These are phyloP conservation scores for Xylariaceae sp. DNA, from an alignment of 2,329 filamentous ascomycete genomes.

Conservation along the genomic window DNA sequence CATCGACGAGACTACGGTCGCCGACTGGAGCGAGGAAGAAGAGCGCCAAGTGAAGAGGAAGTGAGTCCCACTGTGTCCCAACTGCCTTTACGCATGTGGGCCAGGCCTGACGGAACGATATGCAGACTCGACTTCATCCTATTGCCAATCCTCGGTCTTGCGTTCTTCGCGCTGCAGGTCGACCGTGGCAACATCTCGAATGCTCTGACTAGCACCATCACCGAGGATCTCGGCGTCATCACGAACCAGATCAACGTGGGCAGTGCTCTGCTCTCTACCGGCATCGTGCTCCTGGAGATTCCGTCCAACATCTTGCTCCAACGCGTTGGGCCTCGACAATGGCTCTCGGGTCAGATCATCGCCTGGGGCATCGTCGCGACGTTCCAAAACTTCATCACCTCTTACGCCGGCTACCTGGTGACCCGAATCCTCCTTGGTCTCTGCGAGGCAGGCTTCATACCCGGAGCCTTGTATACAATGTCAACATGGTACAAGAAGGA, in stretches of 20 bases:
- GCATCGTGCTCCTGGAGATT: constrained; percentile 26
- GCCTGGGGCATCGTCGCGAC: constrained; percentile 26
- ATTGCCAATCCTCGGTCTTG: constrained; percentile 23
- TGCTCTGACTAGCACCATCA: constrained; percentile 24
- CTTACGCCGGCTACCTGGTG: constrained; percentile 36
- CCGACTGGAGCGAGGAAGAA: constrained; percentile 22
- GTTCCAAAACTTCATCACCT: constrained; percentile 27
- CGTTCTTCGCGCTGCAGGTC: constrained; percentile 26
- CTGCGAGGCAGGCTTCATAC: constrained; percentile 44
- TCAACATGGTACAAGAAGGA: constrained; percentile 42
- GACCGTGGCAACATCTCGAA: constrained; percentile 27
- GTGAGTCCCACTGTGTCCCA: constrained; percentile 9
- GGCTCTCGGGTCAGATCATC: constrained; percentile 24
- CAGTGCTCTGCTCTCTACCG: constrained; percentile 21
- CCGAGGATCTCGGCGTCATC: constrained; percentile 19
- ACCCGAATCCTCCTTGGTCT: constrained; percentile 37
- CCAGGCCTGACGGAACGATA: neutral
- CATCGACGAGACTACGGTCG: constrained; percentile 10
- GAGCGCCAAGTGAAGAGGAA: constrained; percentile 24
- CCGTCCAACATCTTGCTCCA: constrained; percentile 25
- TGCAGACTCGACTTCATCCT: constrained; percentile 21
- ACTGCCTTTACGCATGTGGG: neutral
- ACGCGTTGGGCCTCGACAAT: constrained; percentile 21
- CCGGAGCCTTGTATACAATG: constrained; percentile 42
- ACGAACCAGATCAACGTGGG: constrained; percentile 24